These are phyloP conservation scores for Yamadazyma sp. DNA, from an alignment of 1,139 yeast species.

Conservation along the genomic window DNA sequence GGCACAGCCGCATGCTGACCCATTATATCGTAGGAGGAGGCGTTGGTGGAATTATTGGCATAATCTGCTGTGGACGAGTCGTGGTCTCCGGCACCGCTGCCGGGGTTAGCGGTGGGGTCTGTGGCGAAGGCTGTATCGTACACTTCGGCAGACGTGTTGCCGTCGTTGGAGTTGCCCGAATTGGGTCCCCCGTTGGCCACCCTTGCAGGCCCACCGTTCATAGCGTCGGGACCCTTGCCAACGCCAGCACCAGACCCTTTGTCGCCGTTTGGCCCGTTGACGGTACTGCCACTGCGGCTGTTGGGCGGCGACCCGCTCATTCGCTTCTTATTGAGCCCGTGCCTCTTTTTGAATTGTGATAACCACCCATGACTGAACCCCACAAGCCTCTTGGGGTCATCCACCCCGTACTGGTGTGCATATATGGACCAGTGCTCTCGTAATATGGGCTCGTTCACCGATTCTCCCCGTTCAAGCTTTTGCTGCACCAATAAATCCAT, in stretches of 20 bases:
- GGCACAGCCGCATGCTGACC: slow-evolving; percentile 18
- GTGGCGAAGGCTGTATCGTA: slow-evolving; percentile 16
- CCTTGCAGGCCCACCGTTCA: slow-evolving; percentile 6
- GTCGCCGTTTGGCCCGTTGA: not conserved
- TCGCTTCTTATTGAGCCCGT: slow-evolving; percentile 47
- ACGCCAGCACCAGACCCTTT: slow-evolving; percentile 2
- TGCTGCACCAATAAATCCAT: slow-evolving; percentile 55
- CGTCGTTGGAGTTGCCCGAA: not conserved
- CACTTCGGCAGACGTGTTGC: slow-evolving; percentile 13
- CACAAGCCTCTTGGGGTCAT: slow-evolving; percentile 55
- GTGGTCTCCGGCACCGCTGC: slow-evolving; percentile 6
- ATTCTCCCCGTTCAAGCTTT: slow-evolving; percentile 42
- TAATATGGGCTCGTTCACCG: slow-evolving; percentile 54
- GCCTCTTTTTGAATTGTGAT: slow-evolving; percentile 58
- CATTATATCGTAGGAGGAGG: slow-evolving; percentile 24
- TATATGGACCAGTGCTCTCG: slow-evolving; percentile 57
- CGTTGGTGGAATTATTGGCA: slow-evolving; percentile 11
- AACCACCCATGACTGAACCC: slow-evolving; percentile 65
- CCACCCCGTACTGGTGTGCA: slow-evolving; percentile 59
- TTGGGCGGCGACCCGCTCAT: slow-evolving; percentile 22
- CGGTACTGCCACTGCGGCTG: slow-evolving; percentile 5
- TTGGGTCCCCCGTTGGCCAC: slow-evolving; percentile 4
- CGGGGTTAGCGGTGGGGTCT: slow-evolving; percentile 10
- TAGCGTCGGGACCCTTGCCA: slow-evolving; percentile 3
- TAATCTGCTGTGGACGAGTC: slow-evolving; percentile 11